phyloP scores from a whole-genome alignment of 495 filamentous ascomycete species.

The Penicillium herquei region DNA sequence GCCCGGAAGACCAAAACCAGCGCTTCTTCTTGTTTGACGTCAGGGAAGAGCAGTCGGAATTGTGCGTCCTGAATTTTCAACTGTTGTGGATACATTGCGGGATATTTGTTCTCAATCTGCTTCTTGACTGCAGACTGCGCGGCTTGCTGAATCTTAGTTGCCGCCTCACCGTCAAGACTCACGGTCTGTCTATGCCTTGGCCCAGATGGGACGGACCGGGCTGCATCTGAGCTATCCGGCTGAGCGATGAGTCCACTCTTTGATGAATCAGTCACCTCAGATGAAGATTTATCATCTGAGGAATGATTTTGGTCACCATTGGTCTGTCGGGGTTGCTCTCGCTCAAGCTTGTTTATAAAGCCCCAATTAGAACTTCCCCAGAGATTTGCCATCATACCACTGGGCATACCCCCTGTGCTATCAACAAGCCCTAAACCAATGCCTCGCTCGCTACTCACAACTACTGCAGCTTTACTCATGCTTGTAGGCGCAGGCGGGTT shows the following conservation, averaged over 20 bases:
- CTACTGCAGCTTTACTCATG: constrained; percentile 82
- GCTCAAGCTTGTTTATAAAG: constrained; percentile 64
- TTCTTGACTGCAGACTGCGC: constrained; percentile 34
- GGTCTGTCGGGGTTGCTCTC: constrained; percentile 51
- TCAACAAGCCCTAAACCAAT: constrained; percentile 58
- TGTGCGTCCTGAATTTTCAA: constrained; percentile 88
- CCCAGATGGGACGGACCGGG: constrained; percentile 5
- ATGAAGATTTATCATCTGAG: constrained; percentile 21
- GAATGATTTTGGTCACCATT: constrained; percentile 27
- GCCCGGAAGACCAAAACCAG: constrained; percentile 77
- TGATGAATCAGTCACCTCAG: constrained; percentile 30
- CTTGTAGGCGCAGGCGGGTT: constrained; percentile 84
- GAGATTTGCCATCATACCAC: constrained; percentile 83
- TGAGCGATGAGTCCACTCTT: constrained; percentile 22
- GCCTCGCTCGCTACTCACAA: constrained; percentile 73
- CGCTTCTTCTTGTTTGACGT: constrained; percentile 68
- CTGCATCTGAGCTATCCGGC: constrained; percentile 6
- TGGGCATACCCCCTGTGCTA: constrained; percentile 68
- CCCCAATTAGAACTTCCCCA: constrained; percentile 90
- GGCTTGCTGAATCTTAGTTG: constrained; percentile 43
- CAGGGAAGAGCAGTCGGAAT: constrained; percentile 86
- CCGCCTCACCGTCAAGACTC: constrained; percentile 63
- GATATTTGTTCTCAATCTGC: constrained; percentile 60
- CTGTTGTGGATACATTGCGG: constrained; percentile 76
- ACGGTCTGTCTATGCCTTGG: constrained; percentile 72